phyloP scores from a whole-genome alignment of 352 stramenopile species.

The Phytophthora sp. region DNA sequence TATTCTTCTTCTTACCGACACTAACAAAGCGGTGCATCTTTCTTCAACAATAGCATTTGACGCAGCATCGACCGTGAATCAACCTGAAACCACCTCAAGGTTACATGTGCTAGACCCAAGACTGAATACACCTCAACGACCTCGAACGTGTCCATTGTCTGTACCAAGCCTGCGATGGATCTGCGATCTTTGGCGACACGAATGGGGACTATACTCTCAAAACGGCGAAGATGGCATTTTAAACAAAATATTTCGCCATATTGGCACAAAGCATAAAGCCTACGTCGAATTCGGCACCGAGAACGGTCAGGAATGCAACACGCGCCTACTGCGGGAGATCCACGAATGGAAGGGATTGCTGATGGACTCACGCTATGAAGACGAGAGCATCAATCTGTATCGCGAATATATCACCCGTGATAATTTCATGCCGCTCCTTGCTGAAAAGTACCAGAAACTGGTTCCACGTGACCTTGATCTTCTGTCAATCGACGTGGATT shows the following conservation, averaged over 20 bases:
- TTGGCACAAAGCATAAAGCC: conserved; percentile 37
- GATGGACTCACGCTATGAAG: conserved; percentile 58
- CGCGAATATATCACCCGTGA: conserved; percentile 63
- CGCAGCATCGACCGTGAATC: conserved; percentile 8
- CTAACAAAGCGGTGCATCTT: conserved; percentile 46
- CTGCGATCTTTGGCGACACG: conserved; percentile 65
- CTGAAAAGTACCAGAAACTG: conserved; percentile 32
- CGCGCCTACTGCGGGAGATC: conserved; percentile 50
- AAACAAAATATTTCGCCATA: conserved; percentile 57
- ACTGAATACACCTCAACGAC: conserved; percentile 27
- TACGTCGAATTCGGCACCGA: conserved; percentile 81
- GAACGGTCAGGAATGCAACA: conserved; percentile 66
- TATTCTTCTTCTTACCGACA: conserved; percentile 52
- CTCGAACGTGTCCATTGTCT: conserved; percentile 26
- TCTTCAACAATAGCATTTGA: conserved; percentile 26
- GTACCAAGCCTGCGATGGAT: conserved; percentile 39
- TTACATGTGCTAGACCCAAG: conserved; percentile 29
- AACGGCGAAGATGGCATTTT: conserved; percentile 80
- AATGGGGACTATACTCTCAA: conserved; percentile 69
- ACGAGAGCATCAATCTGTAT: conserved; percentile 58
- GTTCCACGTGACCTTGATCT: conserved; percentile 62
- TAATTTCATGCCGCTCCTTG: conserved; percentile 67
- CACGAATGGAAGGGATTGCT: conserved; percentile 62
- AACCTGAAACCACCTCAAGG: conserved; percentile 8
- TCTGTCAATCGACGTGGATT: conserved; percentile 76